These are phyloP conservation scores for Geosmithia putterillii DNA, from an alignment of 2,329 filamentous ascomycete genomes.

Conservation along the genomic window DNA sequence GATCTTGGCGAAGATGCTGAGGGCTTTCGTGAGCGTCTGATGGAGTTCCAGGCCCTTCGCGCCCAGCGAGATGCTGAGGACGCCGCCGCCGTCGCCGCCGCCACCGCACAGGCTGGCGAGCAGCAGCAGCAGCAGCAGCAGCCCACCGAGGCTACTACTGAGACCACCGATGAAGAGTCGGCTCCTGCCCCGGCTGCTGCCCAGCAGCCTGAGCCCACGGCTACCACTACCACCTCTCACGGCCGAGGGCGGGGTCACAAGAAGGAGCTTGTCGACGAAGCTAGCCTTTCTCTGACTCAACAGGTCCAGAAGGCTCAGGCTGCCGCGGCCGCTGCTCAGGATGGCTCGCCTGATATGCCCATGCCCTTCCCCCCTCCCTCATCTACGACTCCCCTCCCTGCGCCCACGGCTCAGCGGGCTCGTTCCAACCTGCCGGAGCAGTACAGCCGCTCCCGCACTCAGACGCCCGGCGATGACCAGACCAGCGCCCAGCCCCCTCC, in stretches of 20 bases:
- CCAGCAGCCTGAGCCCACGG: background rate
- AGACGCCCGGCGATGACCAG: constrained; percentile 52
- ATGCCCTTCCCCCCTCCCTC: constrained; percentile 63
- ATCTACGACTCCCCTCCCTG: constrained; percentile 71
- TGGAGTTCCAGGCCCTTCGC: constrained; percentile 71
- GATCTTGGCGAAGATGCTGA: constrained; percentile 41
- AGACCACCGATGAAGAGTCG: constrained; percentile 6
- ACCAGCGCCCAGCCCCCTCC: constrained; percentile 46
- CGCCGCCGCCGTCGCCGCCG: constrained; percentile 17
- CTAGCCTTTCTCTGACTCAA: constrained; percentile 58
- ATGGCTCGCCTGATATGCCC: constrained; percentile 51
- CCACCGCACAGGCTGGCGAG: too few relatives aligned
- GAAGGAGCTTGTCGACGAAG: constrained; percentile 19
- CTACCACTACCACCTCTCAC: constrained; percentile 1
- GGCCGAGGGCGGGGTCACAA: constrained; percentile 9
- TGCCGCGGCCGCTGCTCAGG: constrained; percentile 30
- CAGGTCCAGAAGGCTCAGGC: constrained; percentile 68
- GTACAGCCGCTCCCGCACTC: constrained; percentile 58
- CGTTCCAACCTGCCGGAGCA: constrained; percentile 74
- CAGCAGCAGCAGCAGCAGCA: background rate
- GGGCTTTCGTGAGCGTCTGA: constrained; percentile 58
- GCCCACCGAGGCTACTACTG: constrained; percentile 9
- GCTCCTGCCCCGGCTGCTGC: background rate
- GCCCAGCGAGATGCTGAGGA: constrained; percentile 55
- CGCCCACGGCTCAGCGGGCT: constrained; percentile 77